Percentiles rank a stretch among this genome's conserved stretches.
Evolutionary conservation across 805 yeast genomes (phyloP).

Genomic region (Monosporozyma siamensis): DNA sequence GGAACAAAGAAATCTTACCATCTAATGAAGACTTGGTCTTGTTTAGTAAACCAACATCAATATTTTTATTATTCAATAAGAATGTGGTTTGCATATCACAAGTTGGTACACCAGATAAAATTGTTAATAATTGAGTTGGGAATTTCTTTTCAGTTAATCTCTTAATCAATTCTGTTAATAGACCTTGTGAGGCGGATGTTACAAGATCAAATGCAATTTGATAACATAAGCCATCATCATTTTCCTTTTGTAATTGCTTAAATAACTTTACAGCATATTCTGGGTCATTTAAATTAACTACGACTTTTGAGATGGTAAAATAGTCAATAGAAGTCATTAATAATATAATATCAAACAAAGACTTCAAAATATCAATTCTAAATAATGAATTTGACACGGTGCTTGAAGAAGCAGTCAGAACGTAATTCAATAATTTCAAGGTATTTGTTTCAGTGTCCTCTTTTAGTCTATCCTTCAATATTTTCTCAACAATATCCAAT

Average conservation of each 20-base stretch:
- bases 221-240: conserved; percentile 57
- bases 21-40: conserved; percentile 75
- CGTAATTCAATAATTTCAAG: conserved; percentile 55
- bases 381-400: conserved; percentile 58
- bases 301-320: conserved; percentile 73
- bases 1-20: conserved; percentile 88
- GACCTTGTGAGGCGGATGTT: conserved; percentile 81
- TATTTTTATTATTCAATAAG: conserved; percentile 73
- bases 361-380: conserved; percentile 53
- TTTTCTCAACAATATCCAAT: conserved; percentile 62
- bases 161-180: conserved; percentile 50
- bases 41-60: conserved; percentile 73
- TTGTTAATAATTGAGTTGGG: conserved; percentile 46
- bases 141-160: conserved; percentile 29
- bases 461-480: conserved; percentile 37
- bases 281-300: conserved; percentile 78
- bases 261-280: conserved; percentile 61
- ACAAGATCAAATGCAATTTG: conserved; percentile 96
- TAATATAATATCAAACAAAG: conserved; percentile 53
- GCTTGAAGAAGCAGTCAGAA: conserved; percentile 61
- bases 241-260: conserved; percentile 37
- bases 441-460: conserved; percentile 44
- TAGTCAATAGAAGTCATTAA: conserved; percentile 62
- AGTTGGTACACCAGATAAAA: conserved; percentile 86
- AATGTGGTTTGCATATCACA: conserved; percentile 89